A percentile compares a stretch with the other conserved stretches of the same genome.
These are phyloP conservation scores for Crithidia sp. DNA, from an alignment of 208 protist genomes.

Conservation along the genomic window DNA sequence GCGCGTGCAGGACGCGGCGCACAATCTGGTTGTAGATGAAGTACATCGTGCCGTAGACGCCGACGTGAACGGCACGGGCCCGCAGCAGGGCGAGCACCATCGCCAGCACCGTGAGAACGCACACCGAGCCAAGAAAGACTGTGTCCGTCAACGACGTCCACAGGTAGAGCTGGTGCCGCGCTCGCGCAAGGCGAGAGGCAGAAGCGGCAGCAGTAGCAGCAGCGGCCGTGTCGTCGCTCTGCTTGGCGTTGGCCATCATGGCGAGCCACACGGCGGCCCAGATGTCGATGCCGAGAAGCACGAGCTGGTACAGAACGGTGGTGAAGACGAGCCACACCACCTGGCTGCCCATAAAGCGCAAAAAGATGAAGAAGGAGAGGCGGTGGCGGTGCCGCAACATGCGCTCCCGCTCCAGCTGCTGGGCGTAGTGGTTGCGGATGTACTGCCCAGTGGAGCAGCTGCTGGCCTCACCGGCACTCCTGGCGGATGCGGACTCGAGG, in stretches of 20 bases:
- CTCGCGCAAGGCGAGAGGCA: not conserved
- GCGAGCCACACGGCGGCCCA: constrained; percentile 61
- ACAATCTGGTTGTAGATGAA: constrained; percentile 50
- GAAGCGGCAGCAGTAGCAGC: not conserved
- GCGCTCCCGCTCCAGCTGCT: constrained; percentile 29
- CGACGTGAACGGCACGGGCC: constrained; percentile 40
- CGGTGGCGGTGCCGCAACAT: constrained; percentile 29
- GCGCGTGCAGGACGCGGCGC: constrained; percentile 47
- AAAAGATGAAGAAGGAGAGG: constrained; percentile 30
- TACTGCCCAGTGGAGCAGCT: constrained; percentile 23
- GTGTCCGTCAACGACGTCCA: constrained; percentile 18
- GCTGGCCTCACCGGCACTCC: constrained; percentile 15
- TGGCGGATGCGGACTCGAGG: constrained; percentile 1
- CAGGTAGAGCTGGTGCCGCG: constrained; percentile 6
- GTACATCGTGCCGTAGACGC: constrained; percentile 44
- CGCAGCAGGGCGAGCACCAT: constrained; percentile 45
- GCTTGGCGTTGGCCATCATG: constrained; percentile 21
- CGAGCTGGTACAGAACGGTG: constrained; percentile 42
- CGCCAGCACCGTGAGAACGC: constrained; percentile 29
- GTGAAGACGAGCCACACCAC: constrained; percentile 50
- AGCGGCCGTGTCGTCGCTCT: not conserved
- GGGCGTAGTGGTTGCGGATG: constrained; percentile 28
- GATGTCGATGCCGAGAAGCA: constrained; percentile 46
- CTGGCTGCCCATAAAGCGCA: constrained; percentile 56
- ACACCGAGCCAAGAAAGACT: constrained; percentile 31